Evolutionary conservation across 805 yeast species (phyloP).

Genomic region (Metschnikowia henanensis): DNA sequence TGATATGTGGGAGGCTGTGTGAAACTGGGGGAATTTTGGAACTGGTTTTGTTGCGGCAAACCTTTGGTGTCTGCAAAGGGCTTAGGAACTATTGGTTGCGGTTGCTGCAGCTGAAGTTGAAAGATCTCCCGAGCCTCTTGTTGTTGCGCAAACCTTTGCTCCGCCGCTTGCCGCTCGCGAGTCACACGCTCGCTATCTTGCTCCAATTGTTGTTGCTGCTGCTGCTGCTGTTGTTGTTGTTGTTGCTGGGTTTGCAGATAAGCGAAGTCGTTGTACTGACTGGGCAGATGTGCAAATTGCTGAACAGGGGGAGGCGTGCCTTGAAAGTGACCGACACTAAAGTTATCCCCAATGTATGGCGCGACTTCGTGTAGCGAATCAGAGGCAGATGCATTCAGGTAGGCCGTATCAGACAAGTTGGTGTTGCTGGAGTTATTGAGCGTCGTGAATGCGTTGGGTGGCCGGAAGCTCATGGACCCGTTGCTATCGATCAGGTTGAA

Average conservation of each 20-base stretch:
- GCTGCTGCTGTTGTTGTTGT: conserved; percentile 16
- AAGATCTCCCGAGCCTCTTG: conserved; percentile 1
- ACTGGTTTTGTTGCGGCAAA: conserved; percentile 9
- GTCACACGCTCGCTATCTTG: conserved; percentile 13
- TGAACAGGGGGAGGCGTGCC: conserved; percentile 10
- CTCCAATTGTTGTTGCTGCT: conserved; percentile 26
- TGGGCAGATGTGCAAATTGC: conserved; percentile 9
- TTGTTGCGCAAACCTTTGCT: conserved; percentile 13
- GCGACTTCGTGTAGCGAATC: conserved; percentile 11
- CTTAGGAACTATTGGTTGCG: conserved; percentile 13
- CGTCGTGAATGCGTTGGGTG: conserved; percentile 43
- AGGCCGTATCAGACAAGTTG: conserved; percentile 37
- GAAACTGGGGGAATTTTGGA: conserved; percentile 11
- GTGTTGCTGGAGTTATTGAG: conserved; percentile 40
- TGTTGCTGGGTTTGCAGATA: conserved; percentile 5
- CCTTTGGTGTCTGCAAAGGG: not conserved
- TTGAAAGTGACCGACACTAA: conserved; percentile 9
- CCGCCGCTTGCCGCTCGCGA: conserved; percentile 16
- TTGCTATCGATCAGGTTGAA: conserved; percentile 40
- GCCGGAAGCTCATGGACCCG: conserved; percentile 32
- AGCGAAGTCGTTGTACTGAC: conserved; percentile 1
- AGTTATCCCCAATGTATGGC: conserved; percentile 6
- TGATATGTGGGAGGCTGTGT: conserved; percentile 15
- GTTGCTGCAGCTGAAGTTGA: conserved; percentile 10
- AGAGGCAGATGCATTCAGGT: conserved; percentile 17